Conservation (phyloP, 2,329 filamentous ascomycete genomes). For the Huntiella abstrusa region DNA sequence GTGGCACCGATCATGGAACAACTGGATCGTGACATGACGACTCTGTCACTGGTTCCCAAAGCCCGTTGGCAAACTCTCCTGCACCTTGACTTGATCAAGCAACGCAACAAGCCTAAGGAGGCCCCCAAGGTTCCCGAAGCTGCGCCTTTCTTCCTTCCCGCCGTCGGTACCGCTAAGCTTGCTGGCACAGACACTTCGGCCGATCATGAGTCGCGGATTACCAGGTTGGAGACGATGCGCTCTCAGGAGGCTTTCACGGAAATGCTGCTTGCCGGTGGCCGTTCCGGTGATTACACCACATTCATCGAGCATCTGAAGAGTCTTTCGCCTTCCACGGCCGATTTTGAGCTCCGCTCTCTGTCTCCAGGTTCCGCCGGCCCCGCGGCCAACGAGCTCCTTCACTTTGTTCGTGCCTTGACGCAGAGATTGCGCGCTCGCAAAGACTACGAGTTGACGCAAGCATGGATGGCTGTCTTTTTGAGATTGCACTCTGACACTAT, state of each 20-base stretch:
- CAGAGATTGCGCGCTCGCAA: slow-evolving; percentile 44
- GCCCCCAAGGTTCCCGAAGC: slow-evolving; percentile 83
- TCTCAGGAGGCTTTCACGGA: slow-evolving; percentile 39
- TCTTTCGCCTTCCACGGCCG: slow-evolving; percentile 66
- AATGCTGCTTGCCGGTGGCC: slow-evolving; percentile 34
- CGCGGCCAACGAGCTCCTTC: slow-evolving; percentile 49
- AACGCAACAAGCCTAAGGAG: slow-evolving; percentile 86
- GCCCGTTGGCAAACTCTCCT: slow-evolving; percentile 87
- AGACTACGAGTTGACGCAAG: slow-evolving; percentile 87
- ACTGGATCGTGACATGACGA: slow-evolving; percentile 65
- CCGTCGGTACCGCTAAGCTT: slow-evolving; percentile 23
- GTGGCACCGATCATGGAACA: slow-evolving; percentile 48
- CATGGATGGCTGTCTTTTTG: slow-evolving; percentile 93
- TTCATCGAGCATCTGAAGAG: slow-evolving; percentile 66
- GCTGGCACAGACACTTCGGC: slow-evolving; percentile 21
- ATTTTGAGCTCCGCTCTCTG: slow-evolving; percentile 78
- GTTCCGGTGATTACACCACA: slow-evolving; percentile 39
- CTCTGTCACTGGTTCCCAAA: slow-evolving; percentile 73
- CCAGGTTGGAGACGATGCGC: slow-evolving; percentile 41
- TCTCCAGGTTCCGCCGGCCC: slow-evolving; percentile 23
- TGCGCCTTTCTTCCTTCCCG: slow-evolving; percentile 85
- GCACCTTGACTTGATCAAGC: slow-evolving; percentile 78
- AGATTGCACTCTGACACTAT: slow-evolving; percentile 50
- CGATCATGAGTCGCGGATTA: slow-evolving; percentile 40
- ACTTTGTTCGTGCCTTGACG: slow-evolving; percentile 70